A percentile compares a stretch with the other conserved stretches of the same genome.
Conservation (phyloP, 371 early-diverging fungal species). For the Mortierella sp. region DNA sequence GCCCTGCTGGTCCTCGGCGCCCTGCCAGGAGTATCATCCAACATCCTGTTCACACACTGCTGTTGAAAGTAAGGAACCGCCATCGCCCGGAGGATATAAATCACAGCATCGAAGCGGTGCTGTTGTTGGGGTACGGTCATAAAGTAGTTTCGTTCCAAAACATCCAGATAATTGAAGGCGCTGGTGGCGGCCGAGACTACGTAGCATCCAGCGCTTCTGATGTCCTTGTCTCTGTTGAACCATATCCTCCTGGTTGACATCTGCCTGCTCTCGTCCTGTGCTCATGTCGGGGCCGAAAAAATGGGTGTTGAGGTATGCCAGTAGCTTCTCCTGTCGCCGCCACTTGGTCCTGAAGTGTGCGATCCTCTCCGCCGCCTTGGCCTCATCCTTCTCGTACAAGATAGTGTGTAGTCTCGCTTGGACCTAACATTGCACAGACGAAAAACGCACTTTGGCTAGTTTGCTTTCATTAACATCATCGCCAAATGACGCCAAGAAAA, state of each 20-base stretch:
- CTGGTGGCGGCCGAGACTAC: no score
- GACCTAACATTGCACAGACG: not conserved
- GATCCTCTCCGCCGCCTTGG: not conserved
- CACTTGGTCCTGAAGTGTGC: conserved; percentile 6
- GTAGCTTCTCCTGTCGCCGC: not conserved
- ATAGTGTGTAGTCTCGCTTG: conserved; percentile 2
- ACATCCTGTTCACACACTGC: conserved; percentile 3
- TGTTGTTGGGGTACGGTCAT: conserved; percentile 27
- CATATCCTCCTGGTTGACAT: not conserved
- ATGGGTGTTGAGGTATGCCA: conserved; percentile 17
- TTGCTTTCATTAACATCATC: no score
- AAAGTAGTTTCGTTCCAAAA: conserved; percentile 20
- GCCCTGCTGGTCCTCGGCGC: no score
- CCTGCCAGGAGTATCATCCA: no score
- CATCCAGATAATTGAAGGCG: no score
- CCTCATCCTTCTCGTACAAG: not conserved
- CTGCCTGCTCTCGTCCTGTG: not conserved
- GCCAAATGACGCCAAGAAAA: no score
- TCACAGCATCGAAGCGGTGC: conserved; percentile 11
- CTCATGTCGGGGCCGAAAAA: conserved; percentile 16
- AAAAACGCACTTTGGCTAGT: no score
- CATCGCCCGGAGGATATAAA: conserved; percentile 9
- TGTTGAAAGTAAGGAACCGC: conserved; percentile 14
- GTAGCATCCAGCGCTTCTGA: conserved; percentile 24
- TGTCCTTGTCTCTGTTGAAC: not conserved